Evolutionary conservation across 2,329 filamentous ascomycete genomes (phyloP).

Genomic region (Stagonosporopsis chrysanthemi): DNA sequence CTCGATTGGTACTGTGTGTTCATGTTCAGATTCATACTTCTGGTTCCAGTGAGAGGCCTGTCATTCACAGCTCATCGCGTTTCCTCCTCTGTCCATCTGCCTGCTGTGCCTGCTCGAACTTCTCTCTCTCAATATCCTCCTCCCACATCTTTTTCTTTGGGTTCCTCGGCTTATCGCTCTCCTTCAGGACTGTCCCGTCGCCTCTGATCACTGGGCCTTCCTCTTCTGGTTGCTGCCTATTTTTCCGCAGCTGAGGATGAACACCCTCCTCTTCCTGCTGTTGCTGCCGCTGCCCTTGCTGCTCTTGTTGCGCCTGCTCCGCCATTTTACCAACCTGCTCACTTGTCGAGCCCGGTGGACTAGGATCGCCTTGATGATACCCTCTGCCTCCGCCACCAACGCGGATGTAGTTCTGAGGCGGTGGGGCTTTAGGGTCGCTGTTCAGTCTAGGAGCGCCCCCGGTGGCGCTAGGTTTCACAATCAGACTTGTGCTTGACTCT

Average conservation of each 20-base stretch:
- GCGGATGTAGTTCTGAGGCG: conserved; percentile 49
- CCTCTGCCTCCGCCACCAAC: conserved; percentile 61
- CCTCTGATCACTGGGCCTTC: conserved; percentile 49
- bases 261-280: conserved; percentile 37
- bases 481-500: conserved; percentile 46
- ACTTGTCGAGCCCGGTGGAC: conserved; percentile 45
- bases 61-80: conserved; percentile 18
- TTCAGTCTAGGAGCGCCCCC: conserved; percentile 45
- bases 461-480: conserved; percentile 56
- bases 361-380: conserved; percentile 50
- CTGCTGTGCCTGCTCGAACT: conserved; percentile 33
- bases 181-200: conserved; percentile 56
- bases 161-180: conserved; percentile 56
- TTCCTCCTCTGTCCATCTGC: conserved; percentile 8
- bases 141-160: conserved; percentile 71
- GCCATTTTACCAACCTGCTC: conserved; percentile 56
- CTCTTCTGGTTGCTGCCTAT: conserved; percentile 34
- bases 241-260: conserved; percentile 36
- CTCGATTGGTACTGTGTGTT: neutral
- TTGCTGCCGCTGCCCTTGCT: conserved; percentile 21
- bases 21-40: neutral
- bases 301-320: conserved; percentile 38
- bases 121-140: conserved; percentile 51
- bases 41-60: neutral
- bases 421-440: conserved; percentile 33